Conservation (phyloP, 202 grass and related monocot species). For the Zoysia matrella region DNA sequence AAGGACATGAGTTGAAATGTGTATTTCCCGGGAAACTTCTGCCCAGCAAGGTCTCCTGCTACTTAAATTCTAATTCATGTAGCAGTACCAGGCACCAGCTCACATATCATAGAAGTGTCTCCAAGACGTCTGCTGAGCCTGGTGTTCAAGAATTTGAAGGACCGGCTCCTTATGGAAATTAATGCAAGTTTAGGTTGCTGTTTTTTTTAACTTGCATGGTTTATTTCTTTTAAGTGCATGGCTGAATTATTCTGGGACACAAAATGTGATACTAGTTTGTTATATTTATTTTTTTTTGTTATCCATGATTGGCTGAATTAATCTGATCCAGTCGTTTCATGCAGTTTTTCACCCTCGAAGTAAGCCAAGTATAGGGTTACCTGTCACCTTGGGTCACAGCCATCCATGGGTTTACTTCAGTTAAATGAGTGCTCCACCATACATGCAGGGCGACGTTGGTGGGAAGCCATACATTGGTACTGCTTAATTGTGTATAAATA, state of each 20-base stretch:
- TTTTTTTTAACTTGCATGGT: not conserved
- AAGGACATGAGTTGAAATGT: too few relatives aligned
- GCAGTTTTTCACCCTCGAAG: not conserved
- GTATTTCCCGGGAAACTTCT: not conserved
- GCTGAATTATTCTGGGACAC: not conserved
- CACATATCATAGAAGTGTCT: too few relatives aligned
- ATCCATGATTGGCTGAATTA: not conserved
- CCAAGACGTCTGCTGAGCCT: not conserved
- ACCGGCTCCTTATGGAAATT: not conserved
- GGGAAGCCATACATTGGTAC: not conserved
- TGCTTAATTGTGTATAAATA: not conserved
- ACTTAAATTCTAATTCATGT: not conserved
- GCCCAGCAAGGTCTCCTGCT: not conserved
- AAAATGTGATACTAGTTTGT: too few relatives aligned
- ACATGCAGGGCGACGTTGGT: not conserved
- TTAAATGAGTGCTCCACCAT: not conserved
- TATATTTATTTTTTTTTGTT: too few relatives aligned
- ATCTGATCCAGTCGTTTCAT: not conserved
- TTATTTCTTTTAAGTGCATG: not conserved
- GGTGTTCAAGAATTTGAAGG: too few relatives aligned
- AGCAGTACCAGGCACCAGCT: not conserved
- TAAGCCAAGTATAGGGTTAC: not conserved
- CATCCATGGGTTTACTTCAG: not conserved
- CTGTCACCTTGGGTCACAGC: too few relatives aligned
- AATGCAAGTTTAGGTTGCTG: not conserved